Percentiles rank a stretch among this genome's conserved stretches.
Conservation (phyloP, 371 early-diverging fungal genomes). For the Saksenaea vasiformis region DNA sequence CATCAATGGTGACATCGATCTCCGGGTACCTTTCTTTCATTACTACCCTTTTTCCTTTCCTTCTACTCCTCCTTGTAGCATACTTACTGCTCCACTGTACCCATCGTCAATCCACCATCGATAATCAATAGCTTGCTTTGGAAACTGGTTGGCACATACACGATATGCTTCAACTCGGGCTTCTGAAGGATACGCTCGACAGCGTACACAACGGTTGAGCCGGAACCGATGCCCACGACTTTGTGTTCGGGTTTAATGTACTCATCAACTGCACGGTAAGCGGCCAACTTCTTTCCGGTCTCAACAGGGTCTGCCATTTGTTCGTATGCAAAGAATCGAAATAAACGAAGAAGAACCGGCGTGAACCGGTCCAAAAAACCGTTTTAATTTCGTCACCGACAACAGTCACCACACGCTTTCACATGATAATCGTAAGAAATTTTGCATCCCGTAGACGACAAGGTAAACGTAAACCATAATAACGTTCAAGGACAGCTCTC, state of each 20-base stretch:
- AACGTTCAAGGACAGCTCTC: too few species aligned
- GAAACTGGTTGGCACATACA: constrained; percentile 92
- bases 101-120: constrained; percentile 66
- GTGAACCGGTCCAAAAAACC: too few species aligned
- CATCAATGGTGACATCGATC: constrained; percentile 91
- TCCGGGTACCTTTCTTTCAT: constrained; percentile 42
- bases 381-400: too few species aligned
- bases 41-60: not conserved
- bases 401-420: too few species aligned
- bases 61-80: too few species aligned
- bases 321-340: too few species aligned
- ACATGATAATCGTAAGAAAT: too few species aligned
- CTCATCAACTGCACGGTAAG: constrained; percentile 78
- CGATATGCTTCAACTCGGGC: constrained; percentile 58
- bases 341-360: too few species aligned
- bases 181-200: constrained; percentile 77
- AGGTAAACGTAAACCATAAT: too few species aligned
- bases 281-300: constrained; percentile 78
- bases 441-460: too few species aligned
- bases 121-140: constrained; percentile 82
- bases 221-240: constrained; percentile 88
- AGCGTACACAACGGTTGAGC: constrained; percentile 87
- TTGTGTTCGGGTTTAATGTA: constrained; percentile 62
- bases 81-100: constrained; percentile 71
- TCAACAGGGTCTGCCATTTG: not conserved